A percentile compares a stretch with the other conserved stretches of the same genome.
phyloP scores from a whole-genome alignment of 1,284 basidiomycete genomes.

The Mycena citricolor region DNA sequence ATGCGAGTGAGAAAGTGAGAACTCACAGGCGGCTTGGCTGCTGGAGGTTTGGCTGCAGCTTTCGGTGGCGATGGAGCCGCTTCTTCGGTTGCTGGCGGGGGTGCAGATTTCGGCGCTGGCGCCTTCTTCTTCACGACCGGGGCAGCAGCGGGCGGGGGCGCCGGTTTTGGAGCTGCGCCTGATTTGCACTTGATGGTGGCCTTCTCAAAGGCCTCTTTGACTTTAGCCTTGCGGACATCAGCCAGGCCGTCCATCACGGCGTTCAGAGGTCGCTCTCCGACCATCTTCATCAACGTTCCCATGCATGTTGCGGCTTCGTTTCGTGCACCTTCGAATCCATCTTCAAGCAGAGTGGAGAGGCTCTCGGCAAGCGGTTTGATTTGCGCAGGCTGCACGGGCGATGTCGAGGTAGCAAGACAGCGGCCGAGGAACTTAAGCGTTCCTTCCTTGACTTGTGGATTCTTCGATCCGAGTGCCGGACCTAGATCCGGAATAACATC shows the following conservation, averaged over 20 bases:
- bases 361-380: slow-evolving; percentile 85
- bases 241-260: slow-evolving; percentile 86
- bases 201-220: slow-evolving; percentile 91
- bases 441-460: slow-evolving; percentile 96
- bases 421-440: slow-evolving; percentile 87
- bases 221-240: slow-evolving; percentile 89
- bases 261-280: slow-evolving; percentile 91
- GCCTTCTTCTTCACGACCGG: slow-evolving; percentile 52
- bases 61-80: slow-evolving; percentile 45
- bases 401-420: slow-evolving; percentile 70
- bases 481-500: slow-evolving; percentile 88
- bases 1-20: slow-evolving; percentile 4
- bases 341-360: slow-evolving; percentile 78
- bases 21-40: slow-evolving; percentile 44
- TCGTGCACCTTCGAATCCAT: slow-evolving; percentile 89
- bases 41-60: slow-evolving; percentile 47
- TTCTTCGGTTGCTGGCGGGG: slow-evolving; percentile 31
- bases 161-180: slow-evolving; percentile 45
- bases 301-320: slow-evolving; percentile 87
- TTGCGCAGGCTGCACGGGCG: slow-evolving; percentile 71
- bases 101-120: slow-evolving; percentile 28
- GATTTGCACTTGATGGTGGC: slow-evolving; percentile 85
- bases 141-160: slow-evolving; percentile 38
- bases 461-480: slow-evolving; percentile 83
- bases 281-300: slow-evolving; percentile 95